phyloP scores from a whole-genome alignment of 2,329 filamentous ascomycete genomes.

The Immersiporthe knoxdaviesiana region DNA sequence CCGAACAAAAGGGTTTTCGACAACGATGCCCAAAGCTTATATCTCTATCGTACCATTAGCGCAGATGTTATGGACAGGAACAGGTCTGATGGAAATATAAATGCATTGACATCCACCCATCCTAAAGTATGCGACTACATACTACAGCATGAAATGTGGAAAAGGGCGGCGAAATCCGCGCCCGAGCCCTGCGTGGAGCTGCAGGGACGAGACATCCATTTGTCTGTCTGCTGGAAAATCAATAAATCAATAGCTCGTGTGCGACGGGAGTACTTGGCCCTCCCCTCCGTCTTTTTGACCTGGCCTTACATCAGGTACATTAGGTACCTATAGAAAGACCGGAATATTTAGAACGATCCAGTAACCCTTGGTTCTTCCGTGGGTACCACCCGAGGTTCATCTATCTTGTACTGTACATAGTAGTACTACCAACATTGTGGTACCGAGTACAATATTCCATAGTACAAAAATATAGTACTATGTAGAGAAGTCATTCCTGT shows the following conservation, averaged over 20 bases:
- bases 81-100: too few relatives aligned
- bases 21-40: neutral
- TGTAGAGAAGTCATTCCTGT: neutral
- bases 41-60: neutral
- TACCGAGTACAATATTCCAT: neutral
- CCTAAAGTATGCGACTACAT: too few relatives aligned
- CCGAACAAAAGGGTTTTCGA: neutral
- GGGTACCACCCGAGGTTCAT: neutral
- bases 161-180: neutral
- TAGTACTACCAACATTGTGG: neutral
- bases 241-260: neutral
- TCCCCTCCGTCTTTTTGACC: neutral
- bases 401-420: neutral
- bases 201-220: constrained; percentile 4
- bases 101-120: too few relatives aligned
- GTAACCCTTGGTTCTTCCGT: neutral
- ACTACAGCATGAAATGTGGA: neutral
- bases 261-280: neutral
- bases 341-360: neutral
- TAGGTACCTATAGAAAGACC: neutral
- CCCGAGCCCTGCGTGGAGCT: neutral
- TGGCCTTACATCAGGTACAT: neutral
- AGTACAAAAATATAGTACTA: neutral
- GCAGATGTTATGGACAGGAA: neutral
- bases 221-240: too few relatives aligned